phyloP scores from a whole-genome alignment of 2,329 filamentous ascomycete genomes.

The Fusarium sp. region DNA sequence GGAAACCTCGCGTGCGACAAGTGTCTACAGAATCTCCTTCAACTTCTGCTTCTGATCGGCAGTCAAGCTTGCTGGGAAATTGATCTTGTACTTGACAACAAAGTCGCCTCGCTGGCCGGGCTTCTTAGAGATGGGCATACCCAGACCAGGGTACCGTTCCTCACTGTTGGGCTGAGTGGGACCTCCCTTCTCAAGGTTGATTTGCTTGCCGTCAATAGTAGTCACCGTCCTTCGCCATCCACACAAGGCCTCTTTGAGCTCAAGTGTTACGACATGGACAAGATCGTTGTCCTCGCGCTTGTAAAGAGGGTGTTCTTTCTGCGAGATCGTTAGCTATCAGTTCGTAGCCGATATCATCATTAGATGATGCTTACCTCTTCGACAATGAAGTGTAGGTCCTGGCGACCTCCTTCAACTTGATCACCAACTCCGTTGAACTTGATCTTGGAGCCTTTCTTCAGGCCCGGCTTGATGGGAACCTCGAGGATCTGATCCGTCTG shows the following conservation, averaged over 20 bases:
- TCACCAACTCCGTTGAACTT: constrained; percentile 98
- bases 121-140: constrained; percentile 96
- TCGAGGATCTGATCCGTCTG: constrained; percentile 91
- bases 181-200: constrained; percentile 82
- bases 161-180: constrained; percentile 87
- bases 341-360: neutral
- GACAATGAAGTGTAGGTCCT: constrained; percentile 95
- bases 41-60: constrained; percentile 82
- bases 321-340: constrained; percentile 57
- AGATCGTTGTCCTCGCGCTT: constrained; percentile 91
- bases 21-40: constrained; percentile 77
- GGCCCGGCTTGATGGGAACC: constrained; percentile 93
- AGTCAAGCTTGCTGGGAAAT: constrained; percentile 86
- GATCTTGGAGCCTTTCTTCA: constrained; percentile 98
- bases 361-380: constrained; percentile 77
- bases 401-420: constrained; percentile 94
- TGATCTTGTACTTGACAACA: constrained; percentile 90
- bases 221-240: constrained; percentile 93
- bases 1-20: neutral
- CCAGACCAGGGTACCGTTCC: constrained; percentile 85
- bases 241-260: constrained; percentile 92
- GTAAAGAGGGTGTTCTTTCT: constrained; percentile 91
- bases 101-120: constrained; percentile 87
- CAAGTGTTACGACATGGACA: constrained; percentile 80
- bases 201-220: constrained; percentile 91